Evolutionary conservation across 192 early-diverging fungal genomes (phyloP).

Genomic region (Anaeromyces robustus): DNA sequence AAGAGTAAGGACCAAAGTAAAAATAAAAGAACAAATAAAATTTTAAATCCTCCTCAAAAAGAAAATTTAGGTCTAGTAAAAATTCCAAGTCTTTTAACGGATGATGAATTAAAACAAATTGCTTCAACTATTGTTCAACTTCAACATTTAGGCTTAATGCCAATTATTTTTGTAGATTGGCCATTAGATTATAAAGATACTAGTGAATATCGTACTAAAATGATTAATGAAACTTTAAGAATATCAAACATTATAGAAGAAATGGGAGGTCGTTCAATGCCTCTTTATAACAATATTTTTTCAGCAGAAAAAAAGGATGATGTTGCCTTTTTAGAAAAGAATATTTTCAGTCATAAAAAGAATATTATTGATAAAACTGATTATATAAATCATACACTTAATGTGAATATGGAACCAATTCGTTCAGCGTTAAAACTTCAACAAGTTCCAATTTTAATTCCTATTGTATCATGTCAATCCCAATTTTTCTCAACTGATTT

Average conservation of each 20-base stretch:
- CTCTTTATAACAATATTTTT: slow-evolving; percentile 53
- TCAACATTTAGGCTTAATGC: slow-evolving; percentile 43
- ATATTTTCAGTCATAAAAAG: background rate
- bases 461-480: slow-evolving; percentile 29
- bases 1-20: background rate
- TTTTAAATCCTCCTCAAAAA: slow-evolving; percentile 5
- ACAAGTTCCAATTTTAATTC: slow-evolving; percentile 44
- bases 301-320: background rate
- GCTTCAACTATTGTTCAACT: slow-evolving; percentile 44
- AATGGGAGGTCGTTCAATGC: slow-evolving; percentile 50
- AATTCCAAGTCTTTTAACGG: slow-evolving; percentile 27
- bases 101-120: slow-evolving; percentile 16
- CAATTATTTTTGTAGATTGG: slow-evolving; percentile 44
- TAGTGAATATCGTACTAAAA: slow-evolving; percentile 7
- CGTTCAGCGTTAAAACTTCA: slow-evolving; percentile 36
- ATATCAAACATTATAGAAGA: slow-evolving; percentile 56
- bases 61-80: slow-evolving; percentile 45
- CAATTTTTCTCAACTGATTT: slow-evolving; percentile 23
- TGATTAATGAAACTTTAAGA: slow-evolving; percentile 33
- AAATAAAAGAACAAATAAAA: background rate
- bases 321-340: background rate
- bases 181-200: background rate
- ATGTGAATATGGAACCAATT: slow-evolving; percentile 28
- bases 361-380: slow-evolving; percentile 2
- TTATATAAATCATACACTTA: slow-evolving; percentile 7